Evolutionary conservation across 2,329 filamentous ascomycete genomes (phyloP).

Genomic region (Malbranchea zuffiana): DNA sequence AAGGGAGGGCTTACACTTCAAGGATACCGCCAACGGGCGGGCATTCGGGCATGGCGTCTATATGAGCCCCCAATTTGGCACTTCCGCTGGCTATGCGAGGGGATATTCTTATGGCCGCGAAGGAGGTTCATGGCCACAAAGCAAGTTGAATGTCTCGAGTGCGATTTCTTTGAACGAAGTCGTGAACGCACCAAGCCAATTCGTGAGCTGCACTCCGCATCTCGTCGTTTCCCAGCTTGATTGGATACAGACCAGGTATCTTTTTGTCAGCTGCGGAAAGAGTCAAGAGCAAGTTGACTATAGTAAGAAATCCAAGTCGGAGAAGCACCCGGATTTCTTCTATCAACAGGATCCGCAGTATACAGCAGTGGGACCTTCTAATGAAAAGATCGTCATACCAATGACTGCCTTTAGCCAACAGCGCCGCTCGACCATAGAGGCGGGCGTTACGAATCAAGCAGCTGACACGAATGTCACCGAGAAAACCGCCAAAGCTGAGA

Average conservation of each 20-base stretch:
- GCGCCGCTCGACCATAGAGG: constrained; percentile 23
- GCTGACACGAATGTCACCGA: not conserved
- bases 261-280: constrained; percentile 49
- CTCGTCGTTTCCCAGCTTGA: constrained; percentile 65
- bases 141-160: constrained; percentile 46
- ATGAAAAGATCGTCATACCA: constrained; percentile 40
- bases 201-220: constrained; percentile 45
- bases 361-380: constrained; percentile 32
- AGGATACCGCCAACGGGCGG: constrained; percentile 52
- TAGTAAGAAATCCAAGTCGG: not conserved
- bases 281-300: not conserved
- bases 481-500: not conserved
- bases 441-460: constrained; percentile 17
- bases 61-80: constrained; percentile 51
- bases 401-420: constrained; percentile 41
- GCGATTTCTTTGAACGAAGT: constrained; percentile 76
- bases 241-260: constrained; percentile 84
- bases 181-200: constrained; percentile 59
- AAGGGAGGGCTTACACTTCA: constrained; percentile 67
- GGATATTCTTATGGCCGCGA: not conserved
- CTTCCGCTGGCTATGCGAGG: constrained; percentile 45
- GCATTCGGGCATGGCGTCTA: constrained; percentile 73
- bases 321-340: constrained; percentile 10
- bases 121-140: constrained; percentile 51
- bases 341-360: constrained; percentile 30